phyloP scores from a whole-genome alignment of 2,329 filamentous ascomycete species.

The Bretziella fagacearum region DNA sequence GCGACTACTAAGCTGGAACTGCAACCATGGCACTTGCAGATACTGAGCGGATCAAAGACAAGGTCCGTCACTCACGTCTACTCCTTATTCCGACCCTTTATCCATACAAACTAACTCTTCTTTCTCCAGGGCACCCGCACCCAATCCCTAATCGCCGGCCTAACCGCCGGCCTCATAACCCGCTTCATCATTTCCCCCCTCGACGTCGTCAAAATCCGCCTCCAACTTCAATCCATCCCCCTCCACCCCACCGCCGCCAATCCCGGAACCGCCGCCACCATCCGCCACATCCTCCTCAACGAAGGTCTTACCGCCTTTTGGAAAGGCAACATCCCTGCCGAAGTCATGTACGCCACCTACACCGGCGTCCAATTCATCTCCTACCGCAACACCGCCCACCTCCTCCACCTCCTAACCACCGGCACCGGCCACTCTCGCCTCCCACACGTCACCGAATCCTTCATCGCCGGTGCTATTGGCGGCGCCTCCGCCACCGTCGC shows the following conservation, averaged over 20 bases:
- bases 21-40: neutral
- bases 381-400: conserved; percentile 59
- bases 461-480: conserved; percentile 66
- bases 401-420: conserved; percentile 33
- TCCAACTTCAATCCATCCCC: conserved; percentile 55
- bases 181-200: conserved; percentile 88
- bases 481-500: conserved; percentile 65
- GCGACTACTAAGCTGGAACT: neutral
- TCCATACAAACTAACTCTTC: neutral
- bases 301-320: conserved; percentile 80
- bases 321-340: conserved; percentile 96
- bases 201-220: conserved; percentile 93
- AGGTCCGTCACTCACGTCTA: conserved; percentile 11
- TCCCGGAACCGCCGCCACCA: conserved; percentile 60
- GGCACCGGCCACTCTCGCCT: conserved; percentile 30
- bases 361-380: conserved; percentile 76
- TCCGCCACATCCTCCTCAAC: conserved; percentile 57
- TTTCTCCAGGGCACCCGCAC: conserved; percentile 35
- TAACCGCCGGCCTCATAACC: conserved; percentile 67
- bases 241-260: conserved; percentile 21
- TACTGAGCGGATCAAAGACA: conserved; percentile 14
- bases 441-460: conserved; percentile 55
- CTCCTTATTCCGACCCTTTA: neutral
- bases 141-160: conserved; percentile 40
- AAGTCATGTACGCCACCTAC: conserved; percentile 86